A percentile compares a stretch with the other conserved stretches of the same genome.
These are phyloP conservation scores for Boletus sp. DNA, from an alignment of 768 basidiomycete genomes.

Conservation along the genomic window DNA sequence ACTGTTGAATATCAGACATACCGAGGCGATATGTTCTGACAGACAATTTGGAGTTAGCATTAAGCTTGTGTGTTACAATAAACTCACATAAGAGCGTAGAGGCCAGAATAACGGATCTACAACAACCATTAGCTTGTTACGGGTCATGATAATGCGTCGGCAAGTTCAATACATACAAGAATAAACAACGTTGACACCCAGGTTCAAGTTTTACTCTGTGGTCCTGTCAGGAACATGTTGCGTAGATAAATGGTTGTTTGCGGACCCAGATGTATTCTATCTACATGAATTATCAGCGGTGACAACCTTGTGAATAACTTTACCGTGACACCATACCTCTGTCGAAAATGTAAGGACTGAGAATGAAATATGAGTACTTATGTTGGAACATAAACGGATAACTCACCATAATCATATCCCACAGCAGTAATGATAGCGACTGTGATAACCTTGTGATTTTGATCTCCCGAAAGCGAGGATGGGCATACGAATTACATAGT, in stretches of 20 bases:
- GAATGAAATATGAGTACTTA: not conserved
- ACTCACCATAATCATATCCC: not conserved
- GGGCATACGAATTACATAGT: not conserved
- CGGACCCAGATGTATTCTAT: slow-evolving; percentile 10
- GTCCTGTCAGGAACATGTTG: not conserved
- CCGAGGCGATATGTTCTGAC: not conserved
- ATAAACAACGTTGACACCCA: slow-evolving; percentile 2
- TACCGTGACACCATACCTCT: not conserved
- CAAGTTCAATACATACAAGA: not conserved
- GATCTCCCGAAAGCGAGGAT: too few species aligned
- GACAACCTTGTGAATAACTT: not conserved
- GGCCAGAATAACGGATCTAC: not conserved
- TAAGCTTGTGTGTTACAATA: not conserved
- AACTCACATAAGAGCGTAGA: not conserved
- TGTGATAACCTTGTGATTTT: too few species aligned
- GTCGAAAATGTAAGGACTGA: not conserved
- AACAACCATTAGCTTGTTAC: not conserved
- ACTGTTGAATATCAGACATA: not conserved
- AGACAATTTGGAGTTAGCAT: too few species aligned
- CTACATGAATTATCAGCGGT: not conserved
- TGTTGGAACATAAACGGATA: not conserved
- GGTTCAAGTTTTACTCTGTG: not conserved
- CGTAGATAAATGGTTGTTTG: too few species aligned
- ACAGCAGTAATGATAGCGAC: not conserved
- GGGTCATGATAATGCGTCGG: not conserved